These are phyloP conservation scores for Zea mays DNA, from an alignment of 176 grass and related monocot genomes.

Conservation along the genomic window Zm-B73-REFERENCE-NAM-5.0 NC_050097.1:193599501-193600000, in stretches of 20 bases:
- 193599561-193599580: background rate
- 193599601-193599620: background rate
- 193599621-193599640: background rate
- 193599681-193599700: conserved; percentile 43
- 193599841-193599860: no score
- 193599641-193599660: conserved; percentile 19
- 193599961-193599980: background rate
- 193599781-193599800: no score
- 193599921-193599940: conserved; percentile 31
- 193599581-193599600: background rate
- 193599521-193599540: conserved; percentile 24
- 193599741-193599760: conserved; percentile 34
- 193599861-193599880: no score
- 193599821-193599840: no score
- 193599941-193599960: background rate
- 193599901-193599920: conserved; percentile 34
- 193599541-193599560: conserved; percentile 45
- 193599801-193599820: no score
- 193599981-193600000: background rate
- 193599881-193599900: no score
- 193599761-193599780: background rate
- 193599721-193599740: conserved; percentile 10
- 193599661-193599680: background rate
- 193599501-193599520: conserved; percentile 35
- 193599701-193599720: conserved; percentile 20